These are phyloP conservation scores for Cladosporium sp. DNA, from an alignment of 2,329 filamentous ascomycete genomes.

Conservation along the genomic window DNA sequence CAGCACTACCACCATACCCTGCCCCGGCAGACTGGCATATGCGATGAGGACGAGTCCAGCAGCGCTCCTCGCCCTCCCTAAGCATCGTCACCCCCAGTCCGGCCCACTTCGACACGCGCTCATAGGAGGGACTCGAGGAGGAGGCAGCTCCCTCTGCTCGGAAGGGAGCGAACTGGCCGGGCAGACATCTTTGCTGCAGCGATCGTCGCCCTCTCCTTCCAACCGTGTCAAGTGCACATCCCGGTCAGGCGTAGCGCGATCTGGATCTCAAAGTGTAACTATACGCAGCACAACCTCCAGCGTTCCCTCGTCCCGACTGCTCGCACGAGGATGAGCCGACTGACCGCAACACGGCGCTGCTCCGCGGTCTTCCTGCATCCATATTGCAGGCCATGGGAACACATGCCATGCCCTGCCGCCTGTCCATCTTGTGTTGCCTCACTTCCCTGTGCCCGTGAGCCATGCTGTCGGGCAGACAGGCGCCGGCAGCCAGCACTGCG, in stretches of 20 bases:
- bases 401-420: background rate
- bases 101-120: background rate
- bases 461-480: background rate
- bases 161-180: conserved; percentile 2
- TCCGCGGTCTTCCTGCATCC: background rate
- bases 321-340: conserved; percentile 4
- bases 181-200: conserved; percentile 1
- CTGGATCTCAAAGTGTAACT: conserved; percentile 2
- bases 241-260: conserved; percentile 7
- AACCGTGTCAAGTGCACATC: background rate
- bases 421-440: background rate
- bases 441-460: background rate
- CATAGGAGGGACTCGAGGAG: too few species aligned
- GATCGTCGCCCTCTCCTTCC: conserved; percentile 3
- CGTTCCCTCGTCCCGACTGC: background rate
- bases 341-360: conserved; percentile 1
- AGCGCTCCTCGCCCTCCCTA: background rate
- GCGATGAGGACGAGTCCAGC: background rate
- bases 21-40: conserved; percentile 8
- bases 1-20: background rate
- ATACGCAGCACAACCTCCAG: too few species aligned
- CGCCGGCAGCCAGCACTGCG: background rate
- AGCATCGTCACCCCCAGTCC: conserved; percentile 10
- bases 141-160: too few species aligned
- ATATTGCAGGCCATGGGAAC: background rate